These are phyloP conservation scores for Nicotiana benthamiana DNA, from an alignment of 257 asterid genomes.

Conservation along the genomic window DNA sequence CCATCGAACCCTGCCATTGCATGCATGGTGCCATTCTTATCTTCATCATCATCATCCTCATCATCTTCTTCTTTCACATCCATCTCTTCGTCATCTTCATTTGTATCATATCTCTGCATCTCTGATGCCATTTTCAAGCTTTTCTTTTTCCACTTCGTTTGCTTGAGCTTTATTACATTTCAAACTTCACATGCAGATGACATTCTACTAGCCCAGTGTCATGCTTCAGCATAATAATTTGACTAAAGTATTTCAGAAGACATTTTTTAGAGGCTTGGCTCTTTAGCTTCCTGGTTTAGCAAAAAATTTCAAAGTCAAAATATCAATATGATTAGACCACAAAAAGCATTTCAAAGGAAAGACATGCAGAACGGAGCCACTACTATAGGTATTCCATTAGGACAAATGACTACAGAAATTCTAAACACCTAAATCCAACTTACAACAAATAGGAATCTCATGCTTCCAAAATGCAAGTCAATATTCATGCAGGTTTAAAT, in stretches of 20 bases:
- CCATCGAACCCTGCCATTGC: slow-evolving; percentile 44
- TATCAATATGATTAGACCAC: background rate
- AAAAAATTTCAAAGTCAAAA: background rate
- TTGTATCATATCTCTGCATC: slow-evolving; percentile 65
- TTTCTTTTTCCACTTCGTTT: slow-evolving; percentile 16
- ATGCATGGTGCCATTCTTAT: slow-evolving; percentile 40
- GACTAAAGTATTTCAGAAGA: background rate
- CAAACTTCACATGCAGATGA: slow-evolving; percentile 10
- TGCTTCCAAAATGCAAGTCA: background rate
- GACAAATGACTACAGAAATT: background rate
- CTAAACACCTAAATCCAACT: background rate
- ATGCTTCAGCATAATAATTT: slow-evolving; percentile 2
- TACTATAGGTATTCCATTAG: background rate
- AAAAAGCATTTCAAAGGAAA: background rate
- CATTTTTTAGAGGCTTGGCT: background rate
- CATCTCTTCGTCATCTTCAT: slow-evolving; percentile 93
- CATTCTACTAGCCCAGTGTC: slow-evolving; percentile 14
- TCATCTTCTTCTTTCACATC: slow-evolving; percentile 91
- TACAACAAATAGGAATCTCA: background rate
- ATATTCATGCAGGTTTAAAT: background rate
- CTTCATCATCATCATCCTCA: slow-evolving; percentile 70
- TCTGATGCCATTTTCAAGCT: slow-evolving; percentile 41
- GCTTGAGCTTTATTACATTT: slow-evolving; percentile 6
- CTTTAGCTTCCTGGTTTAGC: background rate
- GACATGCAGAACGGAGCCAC: background rate